A percentile compares a stretch with the other conserved stretches of the same genome.
These are phyloP conservation scores for Zopfia rhizophila DNA, from an alignment of 2,329 filamentous ascomycete species.

Conservation along the genomic window DNA sequence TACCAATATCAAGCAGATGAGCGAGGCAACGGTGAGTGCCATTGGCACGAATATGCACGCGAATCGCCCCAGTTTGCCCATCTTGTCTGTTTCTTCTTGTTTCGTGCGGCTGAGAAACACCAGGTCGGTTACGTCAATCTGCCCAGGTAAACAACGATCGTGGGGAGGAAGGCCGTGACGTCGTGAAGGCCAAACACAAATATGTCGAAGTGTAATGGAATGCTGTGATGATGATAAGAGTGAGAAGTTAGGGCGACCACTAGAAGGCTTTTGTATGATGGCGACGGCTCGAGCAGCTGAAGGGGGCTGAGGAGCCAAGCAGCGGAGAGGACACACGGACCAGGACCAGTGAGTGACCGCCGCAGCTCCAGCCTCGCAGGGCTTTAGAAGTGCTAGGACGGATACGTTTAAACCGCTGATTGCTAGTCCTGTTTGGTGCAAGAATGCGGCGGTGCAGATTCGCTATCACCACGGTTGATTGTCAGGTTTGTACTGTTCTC, in stretches of 20 bases:
- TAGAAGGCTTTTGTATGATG: constrained; percentile 15
- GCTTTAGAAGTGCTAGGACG: constrained; percentile 10
- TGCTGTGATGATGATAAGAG: constrained; percentile 3
- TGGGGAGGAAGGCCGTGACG: background rate
- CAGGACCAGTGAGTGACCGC: background rate
- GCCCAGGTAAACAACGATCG: background rate
- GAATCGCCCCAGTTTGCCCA: constrained; percentile 80
- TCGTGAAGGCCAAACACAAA: constrained; percentile 1
- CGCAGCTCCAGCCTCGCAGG: constrained; percentile 21
- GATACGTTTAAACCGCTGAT: constrained; percentile 8
- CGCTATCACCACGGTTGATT: too few relatives aligned
- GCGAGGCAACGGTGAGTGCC: constrained; percentile 78
- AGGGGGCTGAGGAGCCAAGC: constrained; percentile 8
- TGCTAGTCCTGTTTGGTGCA: too few relatives aligned
- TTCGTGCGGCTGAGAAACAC: background rate
- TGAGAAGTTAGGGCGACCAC: constrained; percentile 5
- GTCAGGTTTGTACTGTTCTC: too few relatives aligned
- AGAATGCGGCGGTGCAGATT: too few relatives aligned
- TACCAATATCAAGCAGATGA: constrained; percentile 73
- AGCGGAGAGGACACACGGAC: constrained; percentile 12
- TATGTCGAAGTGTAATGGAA: too few relatives aligned
- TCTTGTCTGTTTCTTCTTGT: constrained; percentile 49
- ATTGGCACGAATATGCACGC: constrained; percentile 91
- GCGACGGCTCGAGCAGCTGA: constrained; percentile 10
- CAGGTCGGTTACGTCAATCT: constrained; percentile 8